Evolutionary conservation across 129 eudicot genomes (phyloP).

Genomic region (Arctium lappa): DNA sequence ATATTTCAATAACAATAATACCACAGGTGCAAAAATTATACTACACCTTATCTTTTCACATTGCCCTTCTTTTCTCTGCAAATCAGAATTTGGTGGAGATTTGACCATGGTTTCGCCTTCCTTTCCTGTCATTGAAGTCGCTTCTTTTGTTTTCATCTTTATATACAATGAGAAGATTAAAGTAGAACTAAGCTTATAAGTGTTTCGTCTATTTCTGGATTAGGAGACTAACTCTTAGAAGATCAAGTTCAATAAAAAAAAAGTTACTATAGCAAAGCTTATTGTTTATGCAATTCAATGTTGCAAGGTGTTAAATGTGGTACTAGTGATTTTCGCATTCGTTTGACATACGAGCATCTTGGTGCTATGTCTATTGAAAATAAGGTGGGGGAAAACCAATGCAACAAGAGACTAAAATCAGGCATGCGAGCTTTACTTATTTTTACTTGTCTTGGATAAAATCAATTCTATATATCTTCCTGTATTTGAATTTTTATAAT

Average conservation of each 20-base stretch:
- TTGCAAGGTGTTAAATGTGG: conserved; percentile 68
- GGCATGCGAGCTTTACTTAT: conserved; percentile 38
- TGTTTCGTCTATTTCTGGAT: background rate
- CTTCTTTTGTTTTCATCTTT: background rate
- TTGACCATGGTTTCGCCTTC: no score
- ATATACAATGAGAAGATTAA: background rate
- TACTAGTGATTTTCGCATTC: conserved; percentile 65
- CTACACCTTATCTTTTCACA: no score
- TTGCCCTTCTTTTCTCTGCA: no score
- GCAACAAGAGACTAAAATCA: conserved; percentile 72
- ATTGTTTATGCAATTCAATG: conserved; percentile 21
- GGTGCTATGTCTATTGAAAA: conserved; percentile 31
- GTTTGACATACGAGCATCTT: conserved; percentile 59
- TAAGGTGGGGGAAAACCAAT: conserved; percentile 39
- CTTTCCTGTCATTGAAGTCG: background rate
- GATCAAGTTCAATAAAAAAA: background rate
- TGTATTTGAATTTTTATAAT: background rate
- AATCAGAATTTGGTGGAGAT: no score
- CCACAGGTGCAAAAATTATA: no score
- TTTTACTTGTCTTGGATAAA: background rate
- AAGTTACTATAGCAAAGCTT: background rate
- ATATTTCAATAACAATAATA: no score
- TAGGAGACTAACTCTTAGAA: background rate
- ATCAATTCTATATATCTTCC: background rate
- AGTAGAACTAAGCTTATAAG: background rate